phyloP scores from a whole-genome alignment of 2,329 filamentous ascomycete genomes.

The Hypocreales sp. region DNA sequence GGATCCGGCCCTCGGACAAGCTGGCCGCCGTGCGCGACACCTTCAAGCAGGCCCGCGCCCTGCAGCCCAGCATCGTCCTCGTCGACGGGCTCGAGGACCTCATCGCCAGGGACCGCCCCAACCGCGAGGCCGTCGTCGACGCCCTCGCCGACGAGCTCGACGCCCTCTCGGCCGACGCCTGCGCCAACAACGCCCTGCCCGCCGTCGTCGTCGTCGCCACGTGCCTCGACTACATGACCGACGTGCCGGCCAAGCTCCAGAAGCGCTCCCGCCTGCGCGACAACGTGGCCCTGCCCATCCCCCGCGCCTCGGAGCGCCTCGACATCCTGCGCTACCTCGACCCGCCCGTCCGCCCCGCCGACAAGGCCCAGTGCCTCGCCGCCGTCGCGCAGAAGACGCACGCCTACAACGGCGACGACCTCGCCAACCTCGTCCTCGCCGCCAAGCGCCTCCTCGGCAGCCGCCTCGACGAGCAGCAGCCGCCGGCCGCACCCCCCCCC shows the following conservation, averaged over 20 bases:
- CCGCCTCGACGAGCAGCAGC: conserved; percentile 9
- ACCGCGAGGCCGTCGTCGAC: conserved; percentile 32
- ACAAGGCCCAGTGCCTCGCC: conserved; percentile 35
- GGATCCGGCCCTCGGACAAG: conserved; percentile 40
- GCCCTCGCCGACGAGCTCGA: conserved; percentile 40
- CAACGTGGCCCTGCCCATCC: conserved; percentile 62
- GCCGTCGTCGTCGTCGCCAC: conserved; percentile 61
- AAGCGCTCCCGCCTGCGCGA: conserved; percentile 47
- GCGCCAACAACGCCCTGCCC: conserved; percentile 22
- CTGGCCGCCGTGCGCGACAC: conserved; percentile 44
- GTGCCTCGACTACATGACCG: conserved; percentile 52
- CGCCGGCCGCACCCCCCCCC: too few relatives aligned
- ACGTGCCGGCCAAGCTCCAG: conserved; percentile 56
- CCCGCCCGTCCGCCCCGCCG: conserved; percentile 28
- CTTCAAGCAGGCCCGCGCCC: conserved; percentile 52
- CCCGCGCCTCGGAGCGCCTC: conserved; percentile 52
- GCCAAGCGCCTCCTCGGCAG: conserved; percentile 12
- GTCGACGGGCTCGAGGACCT: conserved; percentile 66
- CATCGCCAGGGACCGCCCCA: conserved; percentile 42
- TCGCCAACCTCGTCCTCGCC: conserved; percentile 43
- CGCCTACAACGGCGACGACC: conserved; percentile 70
- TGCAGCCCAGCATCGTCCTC: conserved; percentile 62
- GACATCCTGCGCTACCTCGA: conserved; percentile 55
- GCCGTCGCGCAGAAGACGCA: conserved; percentile 62
- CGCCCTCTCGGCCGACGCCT: conserved; percentile 26